Conservation (phyloP, 306 rosid genomes). For the Leucaena leucocephala region DNA sequence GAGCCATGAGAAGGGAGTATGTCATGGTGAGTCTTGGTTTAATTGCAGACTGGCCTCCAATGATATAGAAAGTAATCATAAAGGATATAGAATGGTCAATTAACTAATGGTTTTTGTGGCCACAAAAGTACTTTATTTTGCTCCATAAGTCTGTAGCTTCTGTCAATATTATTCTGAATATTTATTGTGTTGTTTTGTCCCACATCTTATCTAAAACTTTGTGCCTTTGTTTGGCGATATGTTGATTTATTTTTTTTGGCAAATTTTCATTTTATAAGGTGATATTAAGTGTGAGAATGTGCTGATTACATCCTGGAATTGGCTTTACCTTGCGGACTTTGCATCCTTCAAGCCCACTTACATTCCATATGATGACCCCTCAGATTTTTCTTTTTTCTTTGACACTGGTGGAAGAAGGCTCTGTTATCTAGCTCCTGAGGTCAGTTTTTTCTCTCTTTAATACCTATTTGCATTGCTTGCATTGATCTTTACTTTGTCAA, state of each 20-base stretch:
- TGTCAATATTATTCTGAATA: neutral
- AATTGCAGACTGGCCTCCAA: slow-evolving; percentile 19
- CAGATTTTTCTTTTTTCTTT: slow-evolving; percentile 95
- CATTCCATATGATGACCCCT: slow-evolving; percentile 95
- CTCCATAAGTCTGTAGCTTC: neutral
- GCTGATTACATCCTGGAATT: slow-evolving; percentile 88
- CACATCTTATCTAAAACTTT: neutral
- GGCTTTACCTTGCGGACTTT: slow-evolving; percentile 96
- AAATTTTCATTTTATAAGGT: slow-evolving; percentile 51
- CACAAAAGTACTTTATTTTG: neutral
- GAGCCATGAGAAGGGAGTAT: slow-evolving; percentile 88
- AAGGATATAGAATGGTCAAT: slow-evolving; percentile 10
- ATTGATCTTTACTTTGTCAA: slow-evolving; percentile 16
- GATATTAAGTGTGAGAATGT: slow-evolving; percentile 98
- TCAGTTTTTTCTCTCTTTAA: slow-evolving; percentile 31
- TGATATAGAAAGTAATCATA: neutral
- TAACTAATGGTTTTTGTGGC: slow-evolving; percentile 23
- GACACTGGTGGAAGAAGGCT: slow-evolving; percentile 99
- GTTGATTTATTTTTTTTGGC: slow-evolving; percentile 29
- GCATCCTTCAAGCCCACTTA: slow-evolving; percentile 95
- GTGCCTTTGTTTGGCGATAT: slow-evolving; percentile 17
- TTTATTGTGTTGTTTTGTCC: neutral
- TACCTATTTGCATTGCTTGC: slow-evolving; percentile 28
- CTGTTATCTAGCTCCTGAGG: slow-evolving; percentile 98
- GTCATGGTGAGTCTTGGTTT: slow-evolving; percentile 74